Percentiles rank a stretch among this genome's conserved stretches.
These are phyloP conservation scores for Trichoderma gamsii DNA, from an alignment of 495 filamentous ascomycete species.

Conservation along the genomic window DNA sequence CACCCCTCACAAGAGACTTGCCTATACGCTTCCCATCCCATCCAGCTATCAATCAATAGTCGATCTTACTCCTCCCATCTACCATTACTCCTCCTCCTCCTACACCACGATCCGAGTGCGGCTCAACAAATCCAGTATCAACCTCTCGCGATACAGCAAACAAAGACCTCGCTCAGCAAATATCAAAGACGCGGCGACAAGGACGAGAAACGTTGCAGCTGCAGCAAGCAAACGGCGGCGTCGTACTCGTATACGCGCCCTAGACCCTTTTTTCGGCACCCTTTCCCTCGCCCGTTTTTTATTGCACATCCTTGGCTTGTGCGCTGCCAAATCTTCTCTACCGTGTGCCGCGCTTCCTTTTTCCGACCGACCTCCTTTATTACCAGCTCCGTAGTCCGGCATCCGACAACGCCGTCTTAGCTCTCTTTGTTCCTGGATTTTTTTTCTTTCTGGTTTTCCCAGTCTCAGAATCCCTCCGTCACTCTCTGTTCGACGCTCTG, in stretches of 20 bases:
- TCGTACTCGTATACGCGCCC: constrained; percentile 10
- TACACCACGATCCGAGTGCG: not conserved
- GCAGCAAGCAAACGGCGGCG: not conserved
- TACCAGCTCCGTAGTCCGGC: not conserved
- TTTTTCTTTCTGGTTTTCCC: not conserved
- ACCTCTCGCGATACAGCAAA: not conserved
- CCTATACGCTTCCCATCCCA: not conserved
- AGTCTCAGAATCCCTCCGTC: not conserved
- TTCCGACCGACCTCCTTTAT: constrained; percentile 14
- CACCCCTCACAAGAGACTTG: not conserved
- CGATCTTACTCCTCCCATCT: not conserved
- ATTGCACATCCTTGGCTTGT: constrained; percentile 14
- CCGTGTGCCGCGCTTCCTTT: constrained; percentile 12
- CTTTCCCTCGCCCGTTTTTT: not conserved
- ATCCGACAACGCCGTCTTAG: constrained; percentile 3
- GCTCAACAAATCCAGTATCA: not conserved
- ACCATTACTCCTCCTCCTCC: not conserved
- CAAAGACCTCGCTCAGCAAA: not conserved
- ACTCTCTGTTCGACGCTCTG: constrained; percentile 3
- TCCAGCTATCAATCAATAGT: too few species aligned
- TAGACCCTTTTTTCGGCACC: constrained; percentile 8
- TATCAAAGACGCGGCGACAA: not conserved
- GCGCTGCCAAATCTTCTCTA: constrained; percentile 6
- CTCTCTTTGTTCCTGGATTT: constrained; percentile 4
- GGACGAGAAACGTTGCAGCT: not conserved